These are phyloP conservation scores for Aaosphaeria pasadenensis DNA, from an alignment of 2,329 filamentous ascomycete species.

Conservation along the genomic window DNA sequence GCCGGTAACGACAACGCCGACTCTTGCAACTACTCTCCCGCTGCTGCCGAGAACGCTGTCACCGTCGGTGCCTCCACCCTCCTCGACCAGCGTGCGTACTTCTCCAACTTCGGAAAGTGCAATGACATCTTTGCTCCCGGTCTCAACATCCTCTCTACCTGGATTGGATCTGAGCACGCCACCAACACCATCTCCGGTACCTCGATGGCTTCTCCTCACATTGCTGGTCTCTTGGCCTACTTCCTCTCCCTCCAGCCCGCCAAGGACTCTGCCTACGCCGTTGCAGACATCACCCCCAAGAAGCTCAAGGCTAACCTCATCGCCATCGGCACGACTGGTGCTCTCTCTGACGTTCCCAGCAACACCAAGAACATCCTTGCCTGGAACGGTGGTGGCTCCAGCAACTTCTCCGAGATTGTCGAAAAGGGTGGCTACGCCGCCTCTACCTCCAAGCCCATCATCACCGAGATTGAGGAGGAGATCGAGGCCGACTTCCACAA, in stretches of 20 bases:
- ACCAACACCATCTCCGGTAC: conserved; percentile 99
- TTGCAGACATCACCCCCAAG: conserved; percentile 85
- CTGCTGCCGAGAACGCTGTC: conserved; percentile 84
- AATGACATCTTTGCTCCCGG: conserved; percentile 99
- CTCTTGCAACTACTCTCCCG: conserved; percentile 98
- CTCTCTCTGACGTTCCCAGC: conserved; percentile 76
- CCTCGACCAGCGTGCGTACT: conserved; percentile 95
- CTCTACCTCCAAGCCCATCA: conserved; percentile 30
- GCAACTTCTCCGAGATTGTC: conserved; percentile 85
- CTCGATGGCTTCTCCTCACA: conserved; percentile 97
- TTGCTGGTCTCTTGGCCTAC: conserved; percentile 95
- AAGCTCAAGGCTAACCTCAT: conserved; percentile 91
- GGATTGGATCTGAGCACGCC: conserved; percentile 94
- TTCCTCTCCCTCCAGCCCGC: conserved; percentile 93
- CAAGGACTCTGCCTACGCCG: conserved; percentile 84
- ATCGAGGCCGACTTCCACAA: conserved; percentile 33
- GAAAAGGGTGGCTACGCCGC: conserved; percentile 68
- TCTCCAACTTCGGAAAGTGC: conserved; percentile 99
- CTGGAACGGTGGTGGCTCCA: conserved; percentile 96
- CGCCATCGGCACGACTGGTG: conserved; percentile 73
- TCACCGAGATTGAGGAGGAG: conserved; percentile 36
- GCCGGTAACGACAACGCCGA: conserved; percentile 99
- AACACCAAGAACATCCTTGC: conserved; percentile 93
- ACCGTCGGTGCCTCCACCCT: conserved; percentile 95
- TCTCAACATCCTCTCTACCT: conserved; percentile 95